Evolutionary conservation across 2,329 filamentous ascomycete species (phyloP), one percentile per base, ranked within the genome.

Genomic region (Ceratocystis eucalypticola): DNA sequence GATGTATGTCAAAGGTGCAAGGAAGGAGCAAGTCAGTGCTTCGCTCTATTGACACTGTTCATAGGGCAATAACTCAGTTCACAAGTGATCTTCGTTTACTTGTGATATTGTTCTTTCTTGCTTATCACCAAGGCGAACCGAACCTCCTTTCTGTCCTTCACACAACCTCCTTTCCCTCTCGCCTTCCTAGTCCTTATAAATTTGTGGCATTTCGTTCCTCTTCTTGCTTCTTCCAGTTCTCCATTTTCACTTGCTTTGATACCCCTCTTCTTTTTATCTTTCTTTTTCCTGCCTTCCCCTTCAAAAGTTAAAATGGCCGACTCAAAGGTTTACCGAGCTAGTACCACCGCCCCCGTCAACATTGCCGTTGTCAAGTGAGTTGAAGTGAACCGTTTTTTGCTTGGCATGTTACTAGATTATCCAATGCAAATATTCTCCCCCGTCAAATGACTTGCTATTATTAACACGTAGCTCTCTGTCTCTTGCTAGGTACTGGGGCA

Each of bases 301-400:
- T n/a, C 10, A 62, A 62, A 30, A 45, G 44, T 30, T 28, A 46
- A 62, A 69, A 81, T 81, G 79, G 76, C 78, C 41, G 79, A 80
- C 71, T 77, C 72, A 65, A 80, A 79, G 67, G 83, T 97, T 73
- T 92, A 95, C 80, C 88, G 91, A 72, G 90, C 94, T 71, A 96
- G 89, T 80, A 96, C 94, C 68, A 97, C 92, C 70, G 94, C 94
- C 50, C 94, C 93, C 15, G 93, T 97, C 74, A 97, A 97, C 80
- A 97, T 97, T 75, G 93, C 93, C 70, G 92, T 97, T 67, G 94
- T 97, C 79, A 97, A 97, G 88, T 95, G 73, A 65, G 75, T 65
- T 12, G 10, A 22, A 10, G 17, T 61, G 25, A 53, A 15, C 3
- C 10, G 25, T 22, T 15, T 15, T 12, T 53, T 53, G 20, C 22